phyloP scores from a whole-genome alignment of 805 yeast genomes.

The Metschnikowia lochheadii region DNA sequence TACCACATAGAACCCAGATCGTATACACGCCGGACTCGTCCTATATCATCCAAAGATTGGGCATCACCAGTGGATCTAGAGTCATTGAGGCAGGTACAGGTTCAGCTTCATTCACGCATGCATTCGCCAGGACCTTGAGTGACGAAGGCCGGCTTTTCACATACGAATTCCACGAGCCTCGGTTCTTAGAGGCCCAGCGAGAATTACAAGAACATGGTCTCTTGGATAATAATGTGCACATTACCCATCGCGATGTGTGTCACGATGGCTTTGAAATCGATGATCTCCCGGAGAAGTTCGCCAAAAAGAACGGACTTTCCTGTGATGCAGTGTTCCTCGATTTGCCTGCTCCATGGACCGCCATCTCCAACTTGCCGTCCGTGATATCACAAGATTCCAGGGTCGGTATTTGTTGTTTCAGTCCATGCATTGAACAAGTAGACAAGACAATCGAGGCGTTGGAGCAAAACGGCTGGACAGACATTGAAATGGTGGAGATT shows the following conservation, averaged over 20 bases:
- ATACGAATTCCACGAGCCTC: slow-evolving; percentile 85
- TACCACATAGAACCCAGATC: slow-evolving; percentile 97
- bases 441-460: slow-evolving; percentile 76
- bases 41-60: slow-evolving; percentile 78
- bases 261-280: slow-evolving; percentile 69
- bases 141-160: slow-evolving; percentile 64
- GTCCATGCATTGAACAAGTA: slow-evolving; percentile 98
- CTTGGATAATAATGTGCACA: slow-evolving; percentile 44
- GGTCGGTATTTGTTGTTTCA: slow-evolving; percentile 85
- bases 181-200: slow-evolving; percentile 70
- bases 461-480: slow-evolving; percentile 73
- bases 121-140: slow-evolving; percentile 77
- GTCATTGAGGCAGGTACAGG: slow-evolving; percentile 99
- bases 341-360: slow-evolving; percentile 96
- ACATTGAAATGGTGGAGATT: slow-evolving; percentile 89
- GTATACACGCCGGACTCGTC: slow-evolving; percentile 95
- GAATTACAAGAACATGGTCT: slow-evolving; percentile 79
- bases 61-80: slow-evolving; percentile 65
- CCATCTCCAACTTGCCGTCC: slow-evolving; percentile 66
- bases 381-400: slow-evolving; percentile 53
- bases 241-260: slow-evolving; percentile 93
- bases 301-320: slow-evolving; percentile 29
- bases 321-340: slow-evolving; percentile 84
- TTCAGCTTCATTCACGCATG: slow-evolving; percentile 91
- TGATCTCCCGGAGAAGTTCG: slow-evolving; percentile 24